Conservation (phyloP, 768 basidiomycete genomes). For the Myochromella boudieri region DNA sequence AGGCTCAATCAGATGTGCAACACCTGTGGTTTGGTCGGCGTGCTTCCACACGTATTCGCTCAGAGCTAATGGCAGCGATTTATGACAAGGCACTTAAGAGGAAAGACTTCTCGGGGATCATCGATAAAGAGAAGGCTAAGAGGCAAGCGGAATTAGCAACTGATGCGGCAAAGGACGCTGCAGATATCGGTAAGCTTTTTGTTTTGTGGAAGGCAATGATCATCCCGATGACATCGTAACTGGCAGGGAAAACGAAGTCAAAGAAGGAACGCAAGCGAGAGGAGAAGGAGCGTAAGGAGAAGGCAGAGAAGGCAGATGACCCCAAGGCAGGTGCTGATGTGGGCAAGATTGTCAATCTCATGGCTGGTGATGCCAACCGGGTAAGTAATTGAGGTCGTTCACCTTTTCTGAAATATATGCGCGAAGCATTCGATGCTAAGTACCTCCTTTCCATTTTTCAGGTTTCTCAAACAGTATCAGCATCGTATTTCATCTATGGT, state of each 20-base stretch:
- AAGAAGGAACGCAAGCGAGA: conserved; percentile 31
- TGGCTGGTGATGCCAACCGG: conserved; percentile 76
- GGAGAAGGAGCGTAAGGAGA: conserved; percentile 40
- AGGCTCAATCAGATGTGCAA: conserved; percentile 68
- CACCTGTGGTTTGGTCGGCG: conserved; percentile 82
- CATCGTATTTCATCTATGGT: conserved; percentile 67
- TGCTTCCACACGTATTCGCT: conserved; percentile 69
- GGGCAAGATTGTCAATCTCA: conserved; percentile 88
- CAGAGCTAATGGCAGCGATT: conserved; percentile 81
- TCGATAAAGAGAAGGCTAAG: conserved; percentile 43
- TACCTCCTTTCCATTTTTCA: conserved; percentile 11
- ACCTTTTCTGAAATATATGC: not conserved
- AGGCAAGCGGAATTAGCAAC: conserved; percentile 37
- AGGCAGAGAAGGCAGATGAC: conserved; percentile 44
- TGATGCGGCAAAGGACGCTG: conserved; percentile 37
- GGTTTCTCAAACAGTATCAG: conserved; percentile 54
- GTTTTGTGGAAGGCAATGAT: too few species aligned
- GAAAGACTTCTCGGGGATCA: conserved; percentile 79
- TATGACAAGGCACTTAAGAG: conserved; percentile 88
- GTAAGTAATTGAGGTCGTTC: conserved; percentile 27
- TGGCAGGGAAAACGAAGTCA: too few species aligned
- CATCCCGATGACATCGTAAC: too few species aligned
- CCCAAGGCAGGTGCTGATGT: conserved; percentile 79
- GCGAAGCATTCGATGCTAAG: not conserved
- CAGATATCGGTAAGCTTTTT: too few species aligned